Conservation (phyloP, 1,139 yeast species). For the Pneumocystis sp. region DNA sequence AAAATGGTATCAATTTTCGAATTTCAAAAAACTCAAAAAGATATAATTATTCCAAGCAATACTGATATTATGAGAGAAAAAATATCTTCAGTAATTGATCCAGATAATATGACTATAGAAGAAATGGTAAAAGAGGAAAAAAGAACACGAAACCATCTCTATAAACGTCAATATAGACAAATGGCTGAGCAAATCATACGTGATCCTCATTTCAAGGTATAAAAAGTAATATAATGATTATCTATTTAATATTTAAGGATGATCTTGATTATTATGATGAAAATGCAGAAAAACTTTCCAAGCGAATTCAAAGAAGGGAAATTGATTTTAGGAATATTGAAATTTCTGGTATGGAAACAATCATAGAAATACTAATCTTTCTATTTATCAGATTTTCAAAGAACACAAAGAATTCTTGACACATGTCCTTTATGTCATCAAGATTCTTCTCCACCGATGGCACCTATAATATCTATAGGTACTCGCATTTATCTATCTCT, state of each 20-base stretch:
- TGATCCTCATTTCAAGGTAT: conserved; percentile 23
- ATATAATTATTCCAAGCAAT: background rate
- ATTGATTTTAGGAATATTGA: conserved; percentile 22
- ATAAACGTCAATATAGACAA: conserved; percentile 17
- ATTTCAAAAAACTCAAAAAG: background rate
- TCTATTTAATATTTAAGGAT: conserved; percentile 12
- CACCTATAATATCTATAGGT: conserved; percentile 23
- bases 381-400: conserved; percentile 12
- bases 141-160: conserved; percentile 18
- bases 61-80: background rate
- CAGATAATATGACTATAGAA: conserved; percentile 24
- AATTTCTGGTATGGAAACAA: conserved; percentile 17
- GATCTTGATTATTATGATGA: conserved; percentile 32
- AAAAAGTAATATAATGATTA: background rate
- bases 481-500: conserved; percentile 22
- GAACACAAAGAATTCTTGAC: conserved; percentile 23
- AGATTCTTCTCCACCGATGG: conserved; percentile 20
- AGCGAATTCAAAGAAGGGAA: conserved; percentile 18
- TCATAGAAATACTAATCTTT: conserved; percentile 2
- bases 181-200: conserved; percentile 25
- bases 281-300: conserved; percentile 27
- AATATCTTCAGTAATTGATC: conserved; percentile 8
- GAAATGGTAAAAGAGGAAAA: conserved; percentile 30
- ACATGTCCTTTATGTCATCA: conserved; percentile 29
- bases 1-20: conserved; percentile 9